A percentile compares a stretch with the other conserved stretches of the same genome.
Evolutionary conservation across 345 rosid genomes (phyloP).

Genomic region (Bruguiera parviflora): DNA sequence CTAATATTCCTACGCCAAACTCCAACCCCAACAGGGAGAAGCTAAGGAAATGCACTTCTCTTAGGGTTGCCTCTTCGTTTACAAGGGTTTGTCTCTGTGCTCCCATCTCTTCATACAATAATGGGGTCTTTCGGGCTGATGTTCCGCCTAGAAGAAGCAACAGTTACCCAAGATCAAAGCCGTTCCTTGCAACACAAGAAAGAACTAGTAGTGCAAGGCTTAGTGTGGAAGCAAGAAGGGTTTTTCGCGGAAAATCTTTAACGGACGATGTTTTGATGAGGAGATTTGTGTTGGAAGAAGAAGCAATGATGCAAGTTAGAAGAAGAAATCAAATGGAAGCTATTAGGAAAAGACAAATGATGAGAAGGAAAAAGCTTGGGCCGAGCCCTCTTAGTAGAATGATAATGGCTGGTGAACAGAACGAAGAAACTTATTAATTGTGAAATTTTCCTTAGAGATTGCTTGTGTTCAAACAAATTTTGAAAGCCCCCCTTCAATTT

Average conservation of each 20-base stretch:
- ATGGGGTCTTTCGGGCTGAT: conserved; percentile 63
- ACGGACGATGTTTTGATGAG: conserved; percentile 85
- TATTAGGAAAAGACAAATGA: conserved; percentile 55
- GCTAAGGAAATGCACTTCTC: conserved; percentile 69
- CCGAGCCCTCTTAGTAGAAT: conserved; percentile 87
- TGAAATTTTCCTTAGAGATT: neutral
- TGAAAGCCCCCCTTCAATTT: neutral
- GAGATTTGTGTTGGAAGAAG: conserved; percentile 89
- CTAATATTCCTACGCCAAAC: conserved; percentile 9
- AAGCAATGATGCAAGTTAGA: conserved; percentile 78
- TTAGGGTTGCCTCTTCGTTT: conserved; percentile 69
- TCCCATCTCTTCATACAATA: conserved; percentile 78
- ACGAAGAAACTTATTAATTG: conserved; percentile 12
- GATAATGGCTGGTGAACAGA: conserved; percentile 49
- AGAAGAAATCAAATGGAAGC: conserved; percentile 84
- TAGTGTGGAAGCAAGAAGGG: conserved; percentile 62
- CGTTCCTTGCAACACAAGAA: conserved; percentile 31
- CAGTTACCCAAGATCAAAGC: conserved; percentile 74
- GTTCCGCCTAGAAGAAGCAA: conserved; percentile 84
- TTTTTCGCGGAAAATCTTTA: conserved; percentile 87
- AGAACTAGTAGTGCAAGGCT: conserved; percentile 30
- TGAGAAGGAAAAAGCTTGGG: conserved; percentile 76
- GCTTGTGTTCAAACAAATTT: conserved; percentile 6
- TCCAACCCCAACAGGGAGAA: conserved; percentile 30
- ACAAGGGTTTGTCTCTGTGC: conserved; percentile 89